Evolutionary conservation across 139 green algal genomes (phyloP).

Genomic region (Haematococcus lacustris): DNA sequence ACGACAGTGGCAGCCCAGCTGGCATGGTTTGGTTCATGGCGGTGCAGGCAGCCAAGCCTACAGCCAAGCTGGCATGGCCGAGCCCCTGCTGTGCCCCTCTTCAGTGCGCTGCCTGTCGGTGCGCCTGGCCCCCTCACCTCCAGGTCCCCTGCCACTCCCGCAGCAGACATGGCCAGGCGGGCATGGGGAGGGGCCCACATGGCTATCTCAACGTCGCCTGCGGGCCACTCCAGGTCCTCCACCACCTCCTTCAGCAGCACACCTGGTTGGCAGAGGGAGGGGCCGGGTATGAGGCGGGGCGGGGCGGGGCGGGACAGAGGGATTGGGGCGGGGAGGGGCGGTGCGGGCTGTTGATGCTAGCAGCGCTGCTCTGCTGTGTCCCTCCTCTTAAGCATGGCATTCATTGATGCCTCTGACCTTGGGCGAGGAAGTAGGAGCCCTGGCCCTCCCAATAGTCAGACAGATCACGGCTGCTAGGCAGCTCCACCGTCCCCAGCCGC

Average conservation of each 20-base stretch:
- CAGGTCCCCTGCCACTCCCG: slow-evolving; percentile 16
- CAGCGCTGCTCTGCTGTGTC: too few species aligned
- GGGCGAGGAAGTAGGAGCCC: slow-evolving; percentile 38
- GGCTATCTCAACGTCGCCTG: slow-evolving; percentile 15
- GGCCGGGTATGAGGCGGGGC: too few species aligned
- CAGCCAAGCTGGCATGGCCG: not conserved
- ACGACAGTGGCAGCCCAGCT: not conserved
- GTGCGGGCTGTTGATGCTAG: too few species aligned
- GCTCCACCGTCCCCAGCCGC: slow-evolving; percentile 24
- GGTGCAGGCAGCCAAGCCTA: not conserved
- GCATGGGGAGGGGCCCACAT: slow-evolving; percentile 21
- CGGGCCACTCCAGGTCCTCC: slow-evolving; percentile 49
- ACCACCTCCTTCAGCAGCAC: slow-evolving; percentile 40
- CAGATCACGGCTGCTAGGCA: slow-evolving; percentile 19
- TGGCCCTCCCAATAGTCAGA: slow-evolving; percentile 42
- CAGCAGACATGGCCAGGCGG: slow-evolving; percentile 14
- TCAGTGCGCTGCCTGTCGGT: not conserved
- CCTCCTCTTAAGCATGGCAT: too few species aligned
- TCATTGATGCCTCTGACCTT: slow-evolving; percentile 3
- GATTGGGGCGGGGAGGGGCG: too few species aligned
- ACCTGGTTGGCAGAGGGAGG: too few species aligned
- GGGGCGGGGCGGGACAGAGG: too few species aligned
- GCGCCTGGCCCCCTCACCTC: slow-evolving; percentile 13
- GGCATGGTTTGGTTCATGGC: not conserved
- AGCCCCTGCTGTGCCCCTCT: not conserved